These are phyloP conservation scores for Termitomyces sp. DNA, from an alignment of 768 basidiomycete genomes.

Conservation along the genomic window DNA sequence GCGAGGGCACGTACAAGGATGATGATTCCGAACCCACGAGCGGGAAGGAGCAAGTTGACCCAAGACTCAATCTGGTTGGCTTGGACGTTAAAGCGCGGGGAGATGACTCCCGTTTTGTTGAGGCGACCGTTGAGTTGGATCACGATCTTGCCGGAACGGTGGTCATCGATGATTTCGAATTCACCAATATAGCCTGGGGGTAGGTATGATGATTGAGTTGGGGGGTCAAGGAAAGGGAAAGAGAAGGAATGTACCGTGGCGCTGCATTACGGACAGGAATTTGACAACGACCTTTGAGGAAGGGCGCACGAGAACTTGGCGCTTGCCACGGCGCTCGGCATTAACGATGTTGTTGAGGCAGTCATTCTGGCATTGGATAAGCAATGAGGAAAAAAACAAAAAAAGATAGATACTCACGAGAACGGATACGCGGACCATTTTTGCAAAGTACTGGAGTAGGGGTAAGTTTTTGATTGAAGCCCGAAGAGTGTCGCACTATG, in stretches of 20 bases:
- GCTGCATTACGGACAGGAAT: slow-evolving; percentile 98
- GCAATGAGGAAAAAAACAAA: neutral
- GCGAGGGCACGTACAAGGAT: slow-evolving; percentile 63
- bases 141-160: slow-evolving; percentile 96
- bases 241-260: slow-evolving; percentile 69
- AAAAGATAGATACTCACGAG: slow-evolving; percentile 51
- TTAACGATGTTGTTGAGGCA: slow-evolving; percentile 95
- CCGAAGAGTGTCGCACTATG: slow-evolving; percentile 82
- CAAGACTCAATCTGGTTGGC: slow-evolving; percentile 89
- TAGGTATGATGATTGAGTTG: neutral
- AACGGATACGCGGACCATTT: slow-evolving; percentile 89
- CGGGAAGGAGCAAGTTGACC: slow-evolving; percentile 95
- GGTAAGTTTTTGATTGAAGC: slow-evolving; percentile 35
- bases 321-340: slow-evolving; percentile 98
- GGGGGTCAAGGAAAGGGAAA: neutral
- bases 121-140: slow-evolving; percentile 97
- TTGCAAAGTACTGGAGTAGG: slow-evolving; percentile 18
- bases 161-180: slow-evolving; percentile 98
- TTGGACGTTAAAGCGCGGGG: slow-evolving; percentile 97
- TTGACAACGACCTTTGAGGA: slow-evolving; percentile 98
- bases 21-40: slow-evolving; percentile 94
- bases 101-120: slow-evolving; percentile 99
- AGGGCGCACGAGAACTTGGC: slow-evolving; percentile 96
- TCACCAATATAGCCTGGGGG: slow-evolving; percentile 90
- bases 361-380: slow-evolving; percentile 31